A percentile compares a stretch with the other conserved stretches of the same genome.
Evolutionary conservation across 2,329 filamentous ascomycete genomes (phyloP).

Genomic region (Ceratocystis harringtonii): DNA sequence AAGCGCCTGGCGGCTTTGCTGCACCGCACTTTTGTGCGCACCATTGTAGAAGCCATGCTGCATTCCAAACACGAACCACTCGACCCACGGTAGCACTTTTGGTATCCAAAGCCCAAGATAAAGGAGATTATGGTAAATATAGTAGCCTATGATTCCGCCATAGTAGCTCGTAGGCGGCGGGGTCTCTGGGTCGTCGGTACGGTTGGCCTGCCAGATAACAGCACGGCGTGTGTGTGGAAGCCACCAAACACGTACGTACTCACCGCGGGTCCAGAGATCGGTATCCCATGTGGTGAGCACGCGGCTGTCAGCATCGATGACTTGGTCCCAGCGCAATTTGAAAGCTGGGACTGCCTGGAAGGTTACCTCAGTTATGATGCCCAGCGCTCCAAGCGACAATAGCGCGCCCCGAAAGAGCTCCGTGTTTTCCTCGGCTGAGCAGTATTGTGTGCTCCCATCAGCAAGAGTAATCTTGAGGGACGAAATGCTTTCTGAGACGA

Average conservation of each 20-base stretch:
- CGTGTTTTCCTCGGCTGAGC: constrained; percentile 51
- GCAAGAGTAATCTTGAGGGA: constrained; percentile 67
- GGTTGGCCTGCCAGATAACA: constrained; percentile 79
- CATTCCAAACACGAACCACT: constrained; percentile 96
- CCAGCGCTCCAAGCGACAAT: constrained; percentile 74
- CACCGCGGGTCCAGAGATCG: constrained; percentile 64
- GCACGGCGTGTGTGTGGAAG: constrained; percentile 80
- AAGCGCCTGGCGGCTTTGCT: constrained; percentile 64
- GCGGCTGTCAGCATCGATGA: constrained; percentile 52
- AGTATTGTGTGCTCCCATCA: constrained; percentile 58
- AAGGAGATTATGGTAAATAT: constrained; percentile 83
- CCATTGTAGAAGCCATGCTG: constrained; percentile 80
- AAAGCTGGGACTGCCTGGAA: constrained; percentile 68
- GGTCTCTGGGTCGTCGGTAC: constrained; percentile 47
- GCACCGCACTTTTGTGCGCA: constrained; percentile 54
- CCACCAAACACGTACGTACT: constrained; percentile 96
- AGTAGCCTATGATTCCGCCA: constrained; percentile 66
- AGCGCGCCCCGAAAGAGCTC: constrained; percentile 81
- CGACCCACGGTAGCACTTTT: constrained; percentile 67
- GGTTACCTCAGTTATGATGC: constrained; percentile 80
- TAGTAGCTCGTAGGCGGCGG: constrained; percentile 59
- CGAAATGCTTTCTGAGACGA: constrained; percentile 65
- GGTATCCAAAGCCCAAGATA: constrained; percentile 67
- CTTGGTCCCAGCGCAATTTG: constrained; percentile 76
- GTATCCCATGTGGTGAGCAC: constrained; percentile 58